These are phyloP conservation scores for Podospora appendiculata DNA, from an alignment of 495 filamentous ascomycete species.

Conservation along the genomic window DNA sequence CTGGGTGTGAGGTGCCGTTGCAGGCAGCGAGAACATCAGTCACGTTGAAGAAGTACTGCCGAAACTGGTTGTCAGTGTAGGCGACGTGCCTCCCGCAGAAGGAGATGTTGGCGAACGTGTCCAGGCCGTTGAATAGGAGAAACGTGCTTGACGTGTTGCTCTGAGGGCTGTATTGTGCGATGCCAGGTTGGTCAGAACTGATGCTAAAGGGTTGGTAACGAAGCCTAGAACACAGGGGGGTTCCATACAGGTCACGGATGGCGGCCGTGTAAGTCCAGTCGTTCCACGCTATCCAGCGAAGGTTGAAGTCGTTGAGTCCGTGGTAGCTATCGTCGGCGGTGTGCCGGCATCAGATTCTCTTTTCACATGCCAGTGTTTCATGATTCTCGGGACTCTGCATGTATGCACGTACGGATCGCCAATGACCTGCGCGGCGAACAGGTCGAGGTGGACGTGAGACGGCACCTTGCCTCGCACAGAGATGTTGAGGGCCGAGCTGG, in stretches of 20 bases:
- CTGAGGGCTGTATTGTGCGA: slow-evolving; percentile 8
- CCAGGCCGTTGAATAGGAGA: slow-evolving; percentile 58
- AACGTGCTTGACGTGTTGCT: slow-evolving; percentile 28
- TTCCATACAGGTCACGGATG: slow-evolving; percentile 39
- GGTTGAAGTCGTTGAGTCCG: slow-evolving; percentile 54
- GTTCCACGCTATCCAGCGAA: slow-evolving; percentile 51
- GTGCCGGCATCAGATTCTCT: background rate
- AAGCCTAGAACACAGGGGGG: too few relatives aligned
- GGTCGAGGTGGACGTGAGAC: slow-evolving; percentile 56
- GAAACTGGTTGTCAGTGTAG: slow-evolving; percentile 63
- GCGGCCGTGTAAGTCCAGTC: slow-evolving; percentile 59
- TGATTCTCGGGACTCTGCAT: too few relatives aligned
- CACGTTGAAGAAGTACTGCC: slow-evolving; percentile 63
- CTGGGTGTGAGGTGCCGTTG: slow-evolving; percentile 21
- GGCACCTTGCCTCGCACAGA: slow-evolving; percentile 53
- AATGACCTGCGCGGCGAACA: slow-evolving; percentile 45
- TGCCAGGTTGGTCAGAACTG: background rate
- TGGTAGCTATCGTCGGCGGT: slow-evolving; percentile 21
- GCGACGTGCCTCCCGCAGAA: slow-evolving; percentile 56
- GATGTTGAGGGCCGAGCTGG: slow-evolving; percentile 42
- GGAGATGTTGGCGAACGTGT: slow-evolving; percentile 56
- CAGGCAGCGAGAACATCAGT: slow-evolving; percentile 43
- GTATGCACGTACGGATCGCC: slow-evolving; percentile 42
- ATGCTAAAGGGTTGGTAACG: background rate
- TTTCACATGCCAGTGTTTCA: background rate